Evolutionary conservation across 352 stramenopile species (phyloP), one percentile per base, ranked within the genome.

Genomic region (Plasmopara halstedii): DNA sequence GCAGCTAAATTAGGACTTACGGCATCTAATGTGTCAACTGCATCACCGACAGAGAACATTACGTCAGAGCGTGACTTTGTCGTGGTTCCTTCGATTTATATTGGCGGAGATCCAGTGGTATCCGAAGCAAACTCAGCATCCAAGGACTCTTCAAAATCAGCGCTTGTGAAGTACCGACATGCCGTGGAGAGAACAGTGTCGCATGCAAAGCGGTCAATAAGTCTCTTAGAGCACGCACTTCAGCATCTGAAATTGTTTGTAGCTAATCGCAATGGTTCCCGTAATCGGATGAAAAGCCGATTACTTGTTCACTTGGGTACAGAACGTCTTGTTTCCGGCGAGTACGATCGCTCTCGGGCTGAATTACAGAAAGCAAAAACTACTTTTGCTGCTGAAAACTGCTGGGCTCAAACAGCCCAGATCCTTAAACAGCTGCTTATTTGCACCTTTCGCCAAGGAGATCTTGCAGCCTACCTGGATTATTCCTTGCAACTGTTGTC

Each of bases 401-500:
- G 82, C 64, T 90, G 74, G 73, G 61, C 73, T 5, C 72, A 85
- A 55, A 81, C 68, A 5, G 66, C 71, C 36, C 79, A 91, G 42
- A 72, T 91, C 32, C 46, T 94, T 5, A 72, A 83, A 50, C 73
- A 90, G 31, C 50, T 94, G 6, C 54, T 91, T 5, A 61, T 78
- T 4, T 94, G 82, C 49, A 83, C 73, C 3, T 83, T 79, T n/a
- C 67, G 68, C 2, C 75, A 90, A 42, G 71, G 64, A 15, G 79
- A 94, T 56, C 85, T 64, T 19, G 58, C 62, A 2, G 77, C 76
- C 1, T 94, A 78, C 38, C 65, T 94, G 23, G 82, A 91, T 48
- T 87, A 74, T 42, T 77, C 65, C 21, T 58, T 94, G 36, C 82
- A 94, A 39, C 55, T 94, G 2, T 47, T 94, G 39, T 88, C 73